phyloP scores from a whole-genome alignment of 805 yeast genomes.

The Barnettozyma sp. region DNA sequence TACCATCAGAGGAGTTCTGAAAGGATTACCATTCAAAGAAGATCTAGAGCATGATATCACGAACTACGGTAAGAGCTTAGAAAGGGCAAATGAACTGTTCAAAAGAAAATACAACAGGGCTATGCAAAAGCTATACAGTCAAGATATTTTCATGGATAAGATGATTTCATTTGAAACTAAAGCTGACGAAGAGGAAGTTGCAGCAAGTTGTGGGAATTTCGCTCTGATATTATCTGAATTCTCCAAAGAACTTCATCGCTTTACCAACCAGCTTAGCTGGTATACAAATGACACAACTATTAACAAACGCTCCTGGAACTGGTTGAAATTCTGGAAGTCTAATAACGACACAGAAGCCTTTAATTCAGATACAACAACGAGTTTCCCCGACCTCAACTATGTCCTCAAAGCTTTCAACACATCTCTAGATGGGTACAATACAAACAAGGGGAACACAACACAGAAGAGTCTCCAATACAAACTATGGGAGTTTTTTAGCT shows the following conservation, averaged over 20 bases:
- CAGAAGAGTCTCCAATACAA: slow-evolving; percentile 24
- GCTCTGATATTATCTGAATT: slow-evolving; percentile 57
- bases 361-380: background rate
- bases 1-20: slow-evolving; percentile 55
- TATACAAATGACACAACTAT: slow-evolving; percentile 24
- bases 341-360: background rate
- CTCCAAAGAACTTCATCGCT: slow-evolving; percentile 47
- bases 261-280: slow-evolving; percentile 38
- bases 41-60: slow-evolving; percentile 33
- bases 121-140: slow-evolving; percentile 47
- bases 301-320: slow-evolving; percentile 35
- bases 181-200: slow-evolving; percentile 71
- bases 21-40: slow-evolving; percentile 50
- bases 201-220: slow-evolving; percentile 80
- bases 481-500: slow-evolving; percentile 44
- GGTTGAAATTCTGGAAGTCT: slow-evolving; percentile 47
- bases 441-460: slow-evolving; percentile 12
- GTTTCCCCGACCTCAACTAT: slow-evolving; percentile 13
- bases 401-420: slow-evolving; percentile 14
- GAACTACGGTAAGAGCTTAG: slow-evolving; percentile 41
- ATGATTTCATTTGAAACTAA: slow-evolving; percentile 26
- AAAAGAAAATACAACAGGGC: slow-evolving; percentile 51
- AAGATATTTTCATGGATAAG: slow-evolving; percentile 14
- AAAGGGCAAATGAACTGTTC: slow-evolving; percentile 47
- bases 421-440: slow-evolving; percentile 22